Conservation (phyloP, 306 rosid species). For the Delonix regia region DNA sequence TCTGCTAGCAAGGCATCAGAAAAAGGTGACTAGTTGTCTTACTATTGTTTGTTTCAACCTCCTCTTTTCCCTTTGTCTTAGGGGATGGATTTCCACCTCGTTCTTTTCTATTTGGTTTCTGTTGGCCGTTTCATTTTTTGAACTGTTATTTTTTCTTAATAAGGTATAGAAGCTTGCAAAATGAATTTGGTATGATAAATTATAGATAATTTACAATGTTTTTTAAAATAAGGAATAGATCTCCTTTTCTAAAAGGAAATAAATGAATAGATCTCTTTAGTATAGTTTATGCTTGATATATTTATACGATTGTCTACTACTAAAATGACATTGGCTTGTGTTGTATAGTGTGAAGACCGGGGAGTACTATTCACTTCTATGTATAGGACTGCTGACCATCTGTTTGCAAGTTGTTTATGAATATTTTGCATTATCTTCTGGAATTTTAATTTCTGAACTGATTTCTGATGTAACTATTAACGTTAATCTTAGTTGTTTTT, state of each 20-base stretch:
- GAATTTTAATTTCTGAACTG: constrained; percentile 13
- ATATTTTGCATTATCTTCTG: background rate
- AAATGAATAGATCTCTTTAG: background rate
- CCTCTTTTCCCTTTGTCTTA: background rate
- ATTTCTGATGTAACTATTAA: constrained; percentile 10
- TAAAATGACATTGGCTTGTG: background rate
- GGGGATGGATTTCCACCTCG: background rate
- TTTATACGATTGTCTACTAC: constrained; percentile 8
- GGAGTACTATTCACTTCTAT: background rate
- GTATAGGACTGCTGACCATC: background rate
- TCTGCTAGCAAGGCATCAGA: constrained; percentile 60
- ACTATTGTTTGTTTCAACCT: constrained; percentile 19
- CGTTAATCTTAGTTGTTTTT: background rate
- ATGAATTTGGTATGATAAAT: constrained; percentile 8
- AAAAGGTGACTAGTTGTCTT: constrained; percentile 53
- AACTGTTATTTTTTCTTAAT: constrained; percentile 21
- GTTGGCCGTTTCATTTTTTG: background rate
- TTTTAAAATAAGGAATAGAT: background rate
- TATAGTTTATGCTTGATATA: background rate
- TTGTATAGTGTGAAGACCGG: background rate
- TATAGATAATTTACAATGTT: background rate
- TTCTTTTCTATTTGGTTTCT: background rate
- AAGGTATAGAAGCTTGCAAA: background rate
- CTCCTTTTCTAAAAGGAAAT: no score
- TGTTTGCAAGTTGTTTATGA: constrained; percentile 19